Conservation (phyloP, 2,329 filamentous ascomycete genomes). For the Xylaria sp. region DNA sequence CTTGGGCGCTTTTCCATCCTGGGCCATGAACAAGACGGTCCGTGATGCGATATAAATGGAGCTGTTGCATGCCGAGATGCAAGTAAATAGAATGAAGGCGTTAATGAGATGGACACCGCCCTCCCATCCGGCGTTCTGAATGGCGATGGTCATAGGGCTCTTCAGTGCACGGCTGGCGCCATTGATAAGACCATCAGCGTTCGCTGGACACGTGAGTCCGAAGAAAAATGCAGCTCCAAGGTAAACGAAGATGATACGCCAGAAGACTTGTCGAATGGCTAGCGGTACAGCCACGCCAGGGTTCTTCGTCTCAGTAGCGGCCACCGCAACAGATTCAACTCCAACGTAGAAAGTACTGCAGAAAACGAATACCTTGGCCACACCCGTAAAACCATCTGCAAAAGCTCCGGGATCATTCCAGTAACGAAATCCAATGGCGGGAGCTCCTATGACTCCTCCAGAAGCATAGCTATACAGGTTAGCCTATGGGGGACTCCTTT, state of each 20-base stretch:
- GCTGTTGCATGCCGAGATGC: conserved; percentile 73
- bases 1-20: conserved; percentile 71
- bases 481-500: conserved; percentile 2
- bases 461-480: conserved; percentile 60
- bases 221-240: conserved; percentile 78
- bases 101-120: conserved; percentile 79
- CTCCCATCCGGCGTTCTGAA: conserved; percentile 75
- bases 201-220: conserved; percentile 73
- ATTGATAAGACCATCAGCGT: conserved; percentile 67
- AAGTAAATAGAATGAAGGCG: conserved; percentile 75
- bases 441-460: conserved; percentile 67
- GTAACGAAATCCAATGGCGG: conserved; percentile 70
- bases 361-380: conserved; percentile 70
- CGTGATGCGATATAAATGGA: conserved; percentile 80
- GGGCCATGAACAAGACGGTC: conserved; percentile 77
- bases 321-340: conserved; percentile 62
- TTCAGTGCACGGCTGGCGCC: conserved; percentile 67
- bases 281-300: conserved; percentile 61
- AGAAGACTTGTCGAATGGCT: conserved; percentile 65
- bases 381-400: conserved; percentile 68
- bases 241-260: conserved; percentile 67
- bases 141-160: conserved; percentile 75
- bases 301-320: conserved; percentile 66
- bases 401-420: conserved; percentile 76
- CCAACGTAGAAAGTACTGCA: conserved; percentile 75